Evolutionary conservation across 352 stramenopile genomes (phyloP).

Genomic region (Pythium biforme): DNA sequence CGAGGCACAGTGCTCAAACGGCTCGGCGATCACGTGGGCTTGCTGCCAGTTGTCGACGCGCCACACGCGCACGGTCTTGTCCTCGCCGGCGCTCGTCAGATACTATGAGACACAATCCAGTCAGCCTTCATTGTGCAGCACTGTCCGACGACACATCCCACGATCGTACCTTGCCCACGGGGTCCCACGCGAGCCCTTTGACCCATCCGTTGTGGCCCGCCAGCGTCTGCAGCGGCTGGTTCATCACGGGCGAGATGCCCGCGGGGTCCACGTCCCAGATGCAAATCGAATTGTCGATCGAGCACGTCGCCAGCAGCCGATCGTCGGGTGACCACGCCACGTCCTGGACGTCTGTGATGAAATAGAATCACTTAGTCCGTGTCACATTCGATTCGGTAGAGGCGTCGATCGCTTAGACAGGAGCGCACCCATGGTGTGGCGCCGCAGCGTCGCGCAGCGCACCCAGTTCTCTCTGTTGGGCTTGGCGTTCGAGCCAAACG

Average conservation of each 20-base stretch:
- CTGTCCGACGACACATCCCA: no score
- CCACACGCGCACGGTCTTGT: constrained; percentile 87
- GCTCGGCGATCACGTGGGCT: constrained; percentile 57
- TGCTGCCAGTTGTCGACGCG: constrained; percentile 79
- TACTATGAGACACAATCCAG: constrained; percentile 37
- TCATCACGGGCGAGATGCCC: constrained; percentile 64
- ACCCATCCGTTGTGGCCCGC: constrained; percentile 83
- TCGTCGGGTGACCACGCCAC: constrained; percentile 87
- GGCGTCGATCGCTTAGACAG: no score
- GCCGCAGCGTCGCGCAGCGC: constrained; percentile 75
- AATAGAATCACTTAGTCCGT: background rate
- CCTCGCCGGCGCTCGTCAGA: constrained; percentile 81
- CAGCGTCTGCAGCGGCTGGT: constrained; percentile 74
- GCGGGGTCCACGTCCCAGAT: constrained; percentile 79
- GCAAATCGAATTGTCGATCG: constrained; percentile 87
- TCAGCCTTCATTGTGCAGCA: background rate
- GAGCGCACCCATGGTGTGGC: constrained; percentile 75
- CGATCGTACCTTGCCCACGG: constrained; percentile 67
- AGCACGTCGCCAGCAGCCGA: constrained; percentile 85
- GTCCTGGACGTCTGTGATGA: constrained; percentile 70
- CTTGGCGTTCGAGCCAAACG: constrained; percentile 75
- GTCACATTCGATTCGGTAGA: no score
- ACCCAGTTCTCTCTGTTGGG: constrained; percentile 87
- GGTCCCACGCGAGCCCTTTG: constrained; percentile 86
- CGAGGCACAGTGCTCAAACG: constrained; percentile 74